These are phyloP conservation scores for Pseudognaphalium luteoalbum DNA, from an alignment of 129 eudicot species.

Conservation along the genomic window DNA sequence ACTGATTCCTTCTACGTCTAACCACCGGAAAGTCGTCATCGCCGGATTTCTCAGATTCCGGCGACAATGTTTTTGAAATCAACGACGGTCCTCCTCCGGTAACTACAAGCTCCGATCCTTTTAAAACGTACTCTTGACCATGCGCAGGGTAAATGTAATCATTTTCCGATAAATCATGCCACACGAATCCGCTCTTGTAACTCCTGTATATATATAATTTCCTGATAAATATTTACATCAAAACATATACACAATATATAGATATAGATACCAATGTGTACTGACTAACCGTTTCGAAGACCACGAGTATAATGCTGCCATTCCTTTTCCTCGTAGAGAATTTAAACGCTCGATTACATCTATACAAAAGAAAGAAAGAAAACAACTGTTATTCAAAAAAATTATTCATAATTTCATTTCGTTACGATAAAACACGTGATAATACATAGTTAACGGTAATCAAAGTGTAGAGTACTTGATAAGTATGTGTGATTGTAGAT, in stretches of 20 bases:
- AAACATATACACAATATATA: background rate
- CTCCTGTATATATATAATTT: slow-evolving; percentile 41
- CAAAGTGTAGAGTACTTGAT: background rate
- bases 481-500: background rate
- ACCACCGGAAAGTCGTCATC: slow-evolving; percentile 41
- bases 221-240: background rate
- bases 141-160: slow-evolving; percentile 87
- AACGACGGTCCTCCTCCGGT: slow-evolving; percentile 15
- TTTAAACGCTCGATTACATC: slow-evolving; percentile 39
- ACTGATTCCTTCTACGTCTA: slow-evolving; percentile 69
- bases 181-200: slow-evolving; percentile 86
- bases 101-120: slow-evolving; percentile 77
- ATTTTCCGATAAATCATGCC: slow-evolving; percentile 87
- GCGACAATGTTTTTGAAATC: slow-evolving; percentile 36
- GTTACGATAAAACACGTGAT: too few species aligned
- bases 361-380: background rate
- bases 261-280: background rate
- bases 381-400: background rate
- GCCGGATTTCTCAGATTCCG: slow-evolving; percentile 35
- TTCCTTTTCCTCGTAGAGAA: slow-evolving; percentile 45
- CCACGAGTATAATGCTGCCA: slow-evolving; percentile 58
- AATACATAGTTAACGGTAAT: too few species aligned
- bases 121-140: slow-evolving; percentile 82
- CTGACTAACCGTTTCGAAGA: slow-evolving; percentile 67
- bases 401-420: background rate